phyloP scores from a whole-genome alignment of 148 eudicot genomes.

The Polygonum aviculare region DNA sequence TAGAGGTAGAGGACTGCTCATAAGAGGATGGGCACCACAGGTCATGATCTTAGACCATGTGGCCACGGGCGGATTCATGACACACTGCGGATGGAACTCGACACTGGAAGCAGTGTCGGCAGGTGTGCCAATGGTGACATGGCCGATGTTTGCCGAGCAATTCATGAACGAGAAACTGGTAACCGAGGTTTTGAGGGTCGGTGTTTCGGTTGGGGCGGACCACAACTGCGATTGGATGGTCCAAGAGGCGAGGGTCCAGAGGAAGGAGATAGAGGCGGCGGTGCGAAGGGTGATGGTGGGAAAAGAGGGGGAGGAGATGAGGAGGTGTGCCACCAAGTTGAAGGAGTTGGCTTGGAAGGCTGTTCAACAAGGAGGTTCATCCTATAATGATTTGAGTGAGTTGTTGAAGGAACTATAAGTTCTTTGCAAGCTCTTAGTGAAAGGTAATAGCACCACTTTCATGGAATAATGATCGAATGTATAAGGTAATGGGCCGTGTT shows the following conservation, averaged over 20 bases:
- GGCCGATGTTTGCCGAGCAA: slow-evolving; percentile 34
- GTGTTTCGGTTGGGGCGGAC: slow-evolving; percentile 18
- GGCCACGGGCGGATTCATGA: slow-evolving; percentile 24
- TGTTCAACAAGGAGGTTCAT: slow-evolving; percentile 29
- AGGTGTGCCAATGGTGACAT: slow-evolving; percentile 22
- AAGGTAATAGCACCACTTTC: too few species aligned
- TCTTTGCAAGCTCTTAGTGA: too few species aligned
- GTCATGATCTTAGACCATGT: slow-evolving; percentile 26
- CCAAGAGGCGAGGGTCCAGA: background rate
- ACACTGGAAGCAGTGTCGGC: slow-evolving; percentile 19
- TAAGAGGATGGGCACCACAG: slow-evolving; percentile 35
- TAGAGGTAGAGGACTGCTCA: slow-evolving; percentile 21
- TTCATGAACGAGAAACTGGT: slow-evolving; percentile 20
- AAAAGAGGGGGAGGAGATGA: slow-evolving; percentile 24
- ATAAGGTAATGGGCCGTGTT: too few species aligned
- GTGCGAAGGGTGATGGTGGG: slow-evolving; percentile 22
- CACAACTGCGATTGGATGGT: background rate
- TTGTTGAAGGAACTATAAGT: background rate
- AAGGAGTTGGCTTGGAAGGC: slow-evolving; percentile 35
- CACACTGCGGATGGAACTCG: slow-evolving; percentile 40
- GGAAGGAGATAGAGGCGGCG: slow-evolving; percentile 12
- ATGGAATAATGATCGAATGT: too few species aligned
- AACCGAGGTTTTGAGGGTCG: slow-evolving; percentile 5
- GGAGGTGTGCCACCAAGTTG: slow-evolving; percentile 12
- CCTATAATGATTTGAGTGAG: slow-evolving; percentile 14